Base-by-base conservation (phyloP, 176 grass and related monocot species). In the Lolium multiflorum region DNA sequence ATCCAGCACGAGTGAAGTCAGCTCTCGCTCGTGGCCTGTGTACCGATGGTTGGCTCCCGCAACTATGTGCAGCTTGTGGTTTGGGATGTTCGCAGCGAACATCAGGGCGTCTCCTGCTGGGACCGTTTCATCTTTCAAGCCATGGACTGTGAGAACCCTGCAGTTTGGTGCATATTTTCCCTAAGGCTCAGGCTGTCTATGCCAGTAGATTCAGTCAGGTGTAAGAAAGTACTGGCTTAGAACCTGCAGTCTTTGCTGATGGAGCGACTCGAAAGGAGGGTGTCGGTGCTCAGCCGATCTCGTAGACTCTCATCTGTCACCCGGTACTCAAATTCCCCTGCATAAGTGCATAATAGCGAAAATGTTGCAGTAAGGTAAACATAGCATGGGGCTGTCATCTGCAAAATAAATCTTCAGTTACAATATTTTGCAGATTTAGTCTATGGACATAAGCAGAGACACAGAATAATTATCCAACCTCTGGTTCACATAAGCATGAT, bases 111-210 rank as follows among this genome's bases (percentile, higher is more conserved):
- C 91, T 77, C 89, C 64, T 3, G 61, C 84, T 2, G 93, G 96
- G 46, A 96, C 87, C 6, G 81, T 94, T 84, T 92, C 89, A 61
- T 98, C 96, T 88, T 88, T 80, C 15, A 84, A 89, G 12, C 96
- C 96, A 46, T 98, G 93, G 80, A 98, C 77, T 35, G 90, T 94
- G 59, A 98, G 91, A 8, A 96, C 88, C 86, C 92, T 96, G 88
- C 51, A 70, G 20, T 57, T 64, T 4, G 11, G 20, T 24, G 17
- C 6, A 47, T 11, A 5, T 24, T 35, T 17, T 51, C 47, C 31
- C 44, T 11, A 20, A 17, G 3, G 68, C 15, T 5, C 20, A 31
- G 56, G 10, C n/a, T 52, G 46, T 68, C 21, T 4, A 46, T 11
- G 22, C 2, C 44, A 24, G 26, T n/a, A 16, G 47, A 38, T 74